Base-by-base conservation (phyloP, 108 stramenopile species). In the Cyclotella atomus region DNA sequence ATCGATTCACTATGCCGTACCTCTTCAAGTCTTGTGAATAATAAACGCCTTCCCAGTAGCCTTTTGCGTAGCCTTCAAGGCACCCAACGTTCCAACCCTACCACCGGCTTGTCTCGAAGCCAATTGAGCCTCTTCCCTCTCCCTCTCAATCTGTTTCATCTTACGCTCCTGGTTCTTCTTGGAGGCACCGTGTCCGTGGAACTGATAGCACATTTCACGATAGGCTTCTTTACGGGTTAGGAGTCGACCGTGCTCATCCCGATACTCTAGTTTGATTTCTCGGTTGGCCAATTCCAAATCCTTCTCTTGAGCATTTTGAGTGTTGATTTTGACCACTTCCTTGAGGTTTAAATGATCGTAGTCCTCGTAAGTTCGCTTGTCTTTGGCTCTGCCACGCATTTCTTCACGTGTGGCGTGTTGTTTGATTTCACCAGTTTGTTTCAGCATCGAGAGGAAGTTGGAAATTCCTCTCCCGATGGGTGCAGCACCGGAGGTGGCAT, bases 171-270 rank as follows among this genome's bases (percentile, higher is more conserved):
- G 89, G 56, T 98, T 98, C 73, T 96, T 97, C 85, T 96, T 95
- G 16, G 90, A 87, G 2, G 92, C 95, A 0, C 94, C 96, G 59
- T 98, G 90, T 2, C 99, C 99, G 74, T 99, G 99, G 80, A 99
- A 99, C 65, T 94, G 91, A 84, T 98, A 97, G 60, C 95, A 96
- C 56, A 99, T 80, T 59, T 97, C 88, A 9, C 99, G 94, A 77
- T 92, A 99, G 2, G 97, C 97, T 74, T 98, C 97, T 70, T 97
- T 98, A 21, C 92, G 69, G 41, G 97, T 98, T 44, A 99, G 71
- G 50, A 97, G 76, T 15, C 94, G 88, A 20, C 99, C 97, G 68
- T 92, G 82, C 41, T 97, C 94, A 76, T 98, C 97, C 15, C 97
- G 85, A 76, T 99, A 98, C 68, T 99, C 97, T 3, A 99, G 83